A percentile compares a stretch with the other conserved stretches of the same genome.
These are phyloP conservation scores for Eucalyptus pauciflora DNA, from an alignment of 345 rosid species.

Conservation along the genomic window DNA sequence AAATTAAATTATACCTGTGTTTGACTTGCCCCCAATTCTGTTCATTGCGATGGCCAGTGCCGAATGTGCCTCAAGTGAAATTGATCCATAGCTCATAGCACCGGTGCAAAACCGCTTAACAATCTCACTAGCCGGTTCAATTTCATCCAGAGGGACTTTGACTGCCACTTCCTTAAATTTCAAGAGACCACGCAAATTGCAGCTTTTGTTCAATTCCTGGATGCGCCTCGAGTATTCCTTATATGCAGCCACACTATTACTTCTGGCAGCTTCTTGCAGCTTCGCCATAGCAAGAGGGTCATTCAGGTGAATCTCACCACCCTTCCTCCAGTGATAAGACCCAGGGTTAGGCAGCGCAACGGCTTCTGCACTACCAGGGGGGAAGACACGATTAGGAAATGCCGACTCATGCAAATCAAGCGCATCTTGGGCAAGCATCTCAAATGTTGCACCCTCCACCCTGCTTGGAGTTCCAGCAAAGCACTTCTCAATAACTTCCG, in stretches of 20 bases:
- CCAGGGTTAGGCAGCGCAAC: constrained; percentile 91
- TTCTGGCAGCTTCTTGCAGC: constrained; percentile 91
- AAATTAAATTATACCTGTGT: constrained; percentile 53
- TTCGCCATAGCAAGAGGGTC: constrained; percentile 97
- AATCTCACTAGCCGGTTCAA: constrained; percentile 95
- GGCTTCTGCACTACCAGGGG: constrained; percentile 98
- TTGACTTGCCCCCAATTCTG: constrained; percentile 89
- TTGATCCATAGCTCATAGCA: constrained; percentile 99
- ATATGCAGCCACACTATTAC: constrained; percentile 88
- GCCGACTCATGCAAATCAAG: constrained; percentile 86
- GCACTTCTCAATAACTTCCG: constrained; percentile 94
- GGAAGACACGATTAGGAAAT: constrained; percentile 54
- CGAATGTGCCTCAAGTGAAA: constrained; percentile 88
- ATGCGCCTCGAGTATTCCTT: constrained; percentile 88
- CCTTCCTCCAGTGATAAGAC: constrained; percentile 97
- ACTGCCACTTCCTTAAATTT: constrained; percentile 63
- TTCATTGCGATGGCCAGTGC: constrained; percentile 95
- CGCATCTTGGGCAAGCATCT: constrained; percentile 88
- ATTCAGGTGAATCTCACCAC: constrained; percentile 93
- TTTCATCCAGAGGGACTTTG: constrained; percentile 70
- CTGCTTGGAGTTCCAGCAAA: constrained; percentile 99
- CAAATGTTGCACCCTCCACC: constrained; percentile 98
- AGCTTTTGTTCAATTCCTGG: constrained; percentile 78
- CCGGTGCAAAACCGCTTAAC: constrained; percentile 98
- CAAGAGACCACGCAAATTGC: constrained; percentile 92